A percentile compares a stretch with the other conserved stretches of the same genome.
Evolutionary conservation across 176 grass and related monocot genomes (phyloP).

Genomic region (Musa itinerans): DNA sequence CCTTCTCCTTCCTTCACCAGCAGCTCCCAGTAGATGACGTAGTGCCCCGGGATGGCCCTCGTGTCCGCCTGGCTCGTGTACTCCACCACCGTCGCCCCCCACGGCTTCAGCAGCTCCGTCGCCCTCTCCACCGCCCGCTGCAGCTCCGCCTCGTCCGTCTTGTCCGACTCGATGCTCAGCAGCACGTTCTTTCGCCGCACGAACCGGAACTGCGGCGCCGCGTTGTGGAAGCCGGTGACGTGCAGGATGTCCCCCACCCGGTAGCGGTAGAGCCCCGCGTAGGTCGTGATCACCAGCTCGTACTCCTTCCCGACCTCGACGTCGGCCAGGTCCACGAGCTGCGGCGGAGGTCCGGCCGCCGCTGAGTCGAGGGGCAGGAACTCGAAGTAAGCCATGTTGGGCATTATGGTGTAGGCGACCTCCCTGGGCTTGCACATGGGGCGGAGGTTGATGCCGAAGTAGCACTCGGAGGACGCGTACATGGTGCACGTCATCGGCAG

Average conservation of each 20-base stretch:
- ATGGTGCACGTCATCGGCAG: conserved; percentile 96
- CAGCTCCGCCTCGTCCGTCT: conserved; percentile 89
- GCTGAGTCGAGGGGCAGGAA: conserved; percentile 50
- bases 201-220: conserved; percentile 74
- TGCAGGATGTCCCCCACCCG: conserved; percentile 69
- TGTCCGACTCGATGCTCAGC: conserved; percentile 90
- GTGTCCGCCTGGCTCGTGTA: conserved; percentile 83
- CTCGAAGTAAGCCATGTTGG: conserved; percentile 97
- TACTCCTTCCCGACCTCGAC: conserved; percentile 67
- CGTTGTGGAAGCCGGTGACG: conserved; percentile 77
- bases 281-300: conserved; percentile 89
- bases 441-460: conserved; percentile 87
- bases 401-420: conserved; percentile 94
- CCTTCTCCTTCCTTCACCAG: conserved; percentile 39
- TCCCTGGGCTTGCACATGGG: conserved; percentile 73
- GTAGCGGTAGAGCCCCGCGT: conserved; percentile 80
- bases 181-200: conserved; percentile 84
- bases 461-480: conserved; percentile 97
- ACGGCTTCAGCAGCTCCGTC: conserved; percentile 36
- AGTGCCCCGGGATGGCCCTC: conserved; percentile 73
- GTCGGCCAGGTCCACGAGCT: conserved; percentile 61
- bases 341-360: conserved; percentile 5
- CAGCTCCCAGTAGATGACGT: conserved; percentile 94
- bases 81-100: conserved; percentile 53
- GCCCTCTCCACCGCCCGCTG: conserved; percentile 70